phyloP scores from a whole-genome alignment of 2,329 filamentous ascomycete genomes.

The Aspergillus pseudotamarii region DNA sequence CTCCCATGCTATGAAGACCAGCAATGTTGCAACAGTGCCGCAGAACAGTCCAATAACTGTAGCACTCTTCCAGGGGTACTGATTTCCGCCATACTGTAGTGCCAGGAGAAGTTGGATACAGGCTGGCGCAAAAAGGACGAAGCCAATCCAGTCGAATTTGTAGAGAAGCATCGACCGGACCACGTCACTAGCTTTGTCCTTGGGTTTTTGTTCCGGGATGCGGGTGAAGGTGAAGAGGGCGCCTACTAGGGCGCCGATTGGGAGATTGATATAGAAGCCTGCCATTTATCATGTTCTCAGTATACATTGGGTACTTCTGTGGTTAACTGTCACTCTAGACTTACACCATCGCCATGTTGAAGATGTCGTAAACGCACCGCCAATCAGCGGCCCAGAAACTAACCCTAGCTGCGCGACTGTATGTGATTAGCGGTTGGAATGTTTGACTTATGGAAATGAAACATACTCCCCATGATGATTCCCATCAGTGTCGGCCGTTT shows the following conservation, averaged over 20 bases:
- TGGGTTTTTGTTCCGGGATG: slow-evolving; percentile 13
- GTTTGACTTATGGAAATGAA: too few species aligned
- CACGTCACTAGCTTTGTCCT: slow-evolving; percentile 1
- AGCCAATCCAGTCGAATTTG: slow-evolving; percentile 55
- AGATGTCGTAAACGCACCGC: slow-evolving; percentile 45
- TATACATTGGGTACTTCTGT: too few species aligned
- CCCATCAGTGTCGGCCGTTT: slow-evolving; percentile 20
- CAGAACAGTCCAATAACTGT: slow-evolving; percentile 47
- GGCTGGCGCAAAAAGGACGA: slow-evolving; percentile 54
- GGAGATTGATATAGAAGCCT: slow-evolving; percentile 57
- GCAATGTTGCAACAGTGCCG: slow-evolving; percentile 16
- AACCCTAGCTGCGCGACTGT: slow-evolving; percentile 35
- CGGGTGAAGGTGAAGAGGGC: slow-evolving; percentile 29
- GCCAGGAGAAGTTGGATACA: slow-evolving; percentile 59
- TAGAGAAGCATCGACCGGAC: slow-evolving; percentile 14
- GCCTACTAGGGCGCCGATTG: slow-evolving; percentile 38
- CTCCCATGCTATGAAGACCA: slow-evolving; percentile 19
- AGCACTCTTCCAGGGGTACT: slow-evolving; percentile 52
- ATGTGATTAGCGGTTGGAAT: too few species aligned
- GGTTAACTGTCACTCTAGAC: neutral
- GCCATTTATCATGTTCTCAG: slow-evolving; percentile 27
- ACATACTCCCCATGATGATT: too few species aligned
- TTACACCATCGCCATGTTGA: slow-evolving; percentile 30
- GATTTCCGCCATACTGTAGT: slow-evolving; percentile 59
- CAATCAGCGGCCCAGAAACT: slow-evolving; percentile 43